Conservation (phyloP, 768 basidiomycete species). For the Zangia roseola region DNA sequence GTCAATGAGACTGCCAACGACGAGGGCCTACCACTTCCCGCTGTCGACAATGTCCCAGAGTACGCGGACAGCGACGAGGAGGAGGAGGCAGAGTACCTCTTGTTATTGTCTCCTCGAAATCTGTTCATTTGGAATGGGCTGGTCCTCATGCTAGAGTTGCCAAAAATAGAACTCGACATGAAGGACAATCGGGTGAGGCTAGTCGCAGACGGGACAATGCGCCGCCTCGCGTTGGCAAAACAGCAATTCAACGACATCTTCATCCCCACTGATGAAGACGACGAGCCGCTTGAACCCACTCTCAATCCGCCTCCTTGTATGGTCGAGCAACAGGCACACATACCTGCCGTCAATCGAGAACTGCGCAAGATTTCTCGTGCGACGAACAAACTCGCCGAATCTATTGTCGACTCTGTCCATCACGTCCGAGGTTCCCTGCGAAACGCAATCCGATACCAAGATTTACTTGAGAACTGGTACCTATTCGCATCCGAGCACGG, state of each 20-base stretch:
- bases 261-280: slow-evolving; percentile 60
- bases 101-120: slow-evolving; percentile 80
- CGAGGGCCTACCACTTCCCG: slow-evolving; percentile 46
- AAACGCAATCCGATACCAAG: slow-evolving; percentile 66
- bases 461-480: slow-evolving; percentile 92
- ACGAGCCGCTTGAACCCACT: slow-evolving; percentile 45
- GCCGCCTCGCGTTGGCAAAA: slow-evolving; percentile 73
- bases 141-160: slow-evolving; percentile 74
- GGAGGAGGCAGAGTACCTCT: slow-evolving; percentile 67
- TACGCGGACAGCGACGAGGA: slow-evolving; percentile 52
- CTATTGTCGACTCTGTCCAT: slow-evolving; percentile 89
- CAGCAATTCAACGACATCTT: slow-evolving; percentile 71
- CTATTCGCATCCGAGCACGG: slow-evolving; percentile 96
- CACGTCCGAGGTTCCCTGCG: slow-evolving; percentile 72
- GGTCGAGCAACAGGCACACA: slow-evolving; percentile 84
- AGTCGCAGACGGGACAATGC: slow-evolving; percentile 85
- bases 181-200: slow-evolving; percentile 89
- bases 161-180: slow-evolving; percentile 76
- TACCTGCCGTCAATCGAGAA: slow-evolving; percentile 86
- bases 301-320: slow-evolving; percentile 49
- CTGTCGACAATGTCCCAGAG: slow-evolving; percentile 37
- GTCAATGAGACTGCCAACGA: slow-evolving; percentile 58
- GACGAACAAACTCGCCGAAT: slow-evolving; percentile 86
- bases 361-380: slow-evolving; percentile 88
- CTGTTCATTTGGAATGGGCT: slow-evolving; percentile 92